A percentile compares a stretch with the other conserved stretches of the same genome.
These are phyloP conservation scores for Fusarium sp. DNA, from an alignment of 2,329 filamentous ascomycete species.

Conservation along the genomic window DNA sequence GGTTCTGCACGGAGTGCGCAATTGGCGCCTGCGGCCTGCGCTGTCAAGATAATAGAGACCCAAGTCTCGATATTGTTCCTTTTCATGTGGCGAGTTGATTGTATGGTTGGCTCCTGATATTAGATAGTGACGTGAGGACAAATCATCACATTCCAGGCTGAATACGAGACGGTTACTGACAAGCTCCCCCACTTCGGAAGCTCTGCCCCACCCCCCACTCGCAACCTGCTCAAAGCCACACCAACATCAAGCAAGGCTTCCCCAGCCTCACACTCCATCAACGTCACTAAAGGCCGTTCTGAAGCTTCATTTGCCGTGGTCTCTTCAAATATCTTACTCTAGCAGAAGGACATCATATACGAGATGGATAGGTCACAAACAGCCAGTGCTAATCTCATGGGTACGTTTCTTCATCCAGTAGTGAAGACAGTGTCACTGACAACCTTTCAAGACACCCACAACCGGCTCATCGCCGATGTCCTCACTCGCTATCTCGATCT, in stretches of 20 bases:
- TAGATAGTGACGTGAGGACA: not conserved
- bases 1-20: not conserved
- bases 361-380: slow-evolving; percentile 54
- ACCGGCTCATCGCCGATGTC: slow-evolving; percentile 62
- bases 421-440: not conserved
- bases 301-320: not conserved
- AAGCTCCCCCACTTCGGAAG: slow-evolving; percentile 36
- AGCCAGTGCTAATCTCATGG: slow-evolving; percentile 55
- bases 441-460: slow-evolving; percentile 57
- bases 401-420: slow-evolving; percentile 41
- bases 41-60: slow-evolving; percentile 8
- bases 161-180: not conserved
- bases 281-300: slow-evolving; percentile 3
- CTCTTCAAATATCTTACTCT: not conserved
- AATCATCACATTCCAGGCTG: slow-evolving; percentile 23
- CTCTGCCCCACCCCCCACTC: slow-evolving; percentile 41
- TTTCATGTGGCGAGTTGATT: not conserved
- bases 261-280: slow-evolving; percentile 30
- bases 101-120: not conserved
- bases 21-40: not conserved
- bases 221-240: slow-evolving; percentile 23
- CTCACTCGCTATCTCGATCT: slow-evolving; percentile 62
- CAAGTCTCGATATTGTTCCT: not conserved
- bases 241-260: slow-evolving; percentile 18
- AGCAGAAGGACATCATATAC: not conserved